A percentile compares a stretch with the other conserved stretches of the same genome.
phyloP scores from a whole-genome alignment of 31 red algal genomes.

The Odonthalia washingtoniensis region DNA sequence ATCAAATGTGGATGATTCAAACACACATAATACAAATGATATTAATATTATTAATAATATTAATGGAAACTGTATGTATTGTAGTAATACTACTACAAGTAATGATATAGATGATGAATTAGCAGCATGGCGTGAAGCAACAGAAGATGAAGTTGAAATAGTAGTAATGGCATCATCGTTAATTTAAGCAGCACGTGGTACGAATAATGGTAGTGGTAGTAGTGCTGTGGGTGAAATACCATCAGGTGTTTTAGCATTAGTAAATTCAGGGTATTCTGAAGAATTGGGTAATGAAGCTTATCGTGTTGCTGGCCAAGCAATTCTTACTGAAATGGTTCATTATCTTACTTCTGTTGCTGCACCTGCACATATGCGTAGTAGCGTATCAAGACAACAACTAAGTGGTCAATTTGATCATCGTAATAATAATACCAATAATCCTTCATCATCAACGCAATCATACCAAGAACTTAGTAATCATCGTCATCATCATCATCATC shows the following conservation, averaged over 20 bases:
- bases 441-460: no score
- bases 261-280: constrained; percentile 54
- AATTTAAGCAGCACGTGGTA: constrained; percentile 35
- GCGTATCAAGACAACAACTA: no score
- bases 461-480: no score
- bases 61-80: no score
- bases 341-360: constrained; percentile 17
- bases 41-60: no score
- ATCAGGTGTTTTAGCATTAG: constrained; percentile 38
- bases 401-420: no score
- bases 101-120: no score
- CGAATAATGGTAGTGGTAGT: constrained; percentile 12
- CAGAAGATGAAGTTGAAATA: constrained; percentile 58
- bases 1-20: no score
- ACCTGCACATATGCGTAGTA: not conserved
- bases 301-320: constrained; percentile 55
- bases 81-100: no score
- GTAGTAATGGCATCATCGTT: constrained; percentile 55
- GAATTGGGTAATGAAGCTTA: constrained; percentile 57
- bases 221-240: constrained; percentile 43
- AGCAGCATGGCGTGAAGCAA: constrained; percentile 43
- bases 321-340: constrained; percentile 49
- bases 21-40: no score
- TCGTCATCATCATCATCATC: no score
- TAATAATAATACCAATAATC: no score